Evolutionary conservation across 306 rosid species (phyloP).

Genomic region (Vigna hirtella): DNA sequence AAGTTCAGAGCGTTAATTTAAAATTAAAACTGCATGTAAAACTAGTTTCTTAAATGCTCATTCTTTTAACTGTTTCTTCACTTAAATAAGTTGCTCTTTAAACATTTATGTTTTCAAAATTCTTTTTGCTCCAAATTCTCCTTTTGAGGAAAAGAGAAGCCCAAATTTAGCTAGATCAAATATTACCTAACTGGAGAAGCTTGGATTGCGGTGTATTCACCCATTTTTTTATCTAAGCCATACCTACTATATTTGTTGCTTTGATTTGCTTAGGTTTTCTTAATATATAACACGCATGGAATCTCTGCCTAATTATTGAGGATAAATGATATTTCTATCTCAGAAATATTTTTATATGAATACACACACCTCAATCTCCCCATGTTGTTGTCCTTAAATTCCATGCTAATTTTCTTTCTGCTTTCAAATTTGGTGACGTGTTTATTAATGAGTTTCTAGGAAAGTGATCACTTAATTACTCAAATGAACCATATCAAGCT

Average conservation of each 20-base stretch:
- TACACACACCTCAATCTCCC: neutral
- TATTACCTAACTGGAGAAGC: neutral
- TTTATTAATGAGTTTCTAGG: constrained; percentile 10
- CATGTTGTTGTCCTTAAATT: constrained; percentile 1
- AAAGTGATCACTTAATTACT: constrained; percentile 4
- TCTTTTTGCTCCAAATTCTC: neutral
- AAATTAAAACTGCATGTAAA: neutral
- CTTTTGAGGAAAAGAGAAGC: too few species aligned
- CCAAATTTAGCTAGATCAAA: neutral
- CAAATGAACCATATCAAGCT: neutral
- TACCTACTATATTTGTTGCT: neutral
- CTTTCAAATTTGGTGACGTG: neutral
- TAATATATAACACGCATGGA: neutral
- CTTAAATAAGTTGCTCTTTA: neutral
- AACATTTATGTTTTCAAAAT: too few species aligned
- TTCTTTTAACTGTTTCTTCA: neutral
- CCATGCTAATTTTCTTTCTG: neutral
- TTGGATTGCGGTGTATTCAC: constrained; percentile 10
- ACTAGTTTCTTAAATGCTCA: neutral
- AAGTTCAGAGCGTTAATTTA: too few species aligned
- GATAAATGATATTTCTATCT: neutral
- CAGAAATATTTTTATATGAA: neutral
- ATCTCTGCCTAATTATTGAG: neutral
- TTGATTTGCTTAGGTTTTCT: constrained; percentile 19
- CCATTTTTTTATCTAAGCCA: constrained; percentile 1